Conservation (phyloP, 306 rosid species). For the Dicorynia guianensis region DNA sequence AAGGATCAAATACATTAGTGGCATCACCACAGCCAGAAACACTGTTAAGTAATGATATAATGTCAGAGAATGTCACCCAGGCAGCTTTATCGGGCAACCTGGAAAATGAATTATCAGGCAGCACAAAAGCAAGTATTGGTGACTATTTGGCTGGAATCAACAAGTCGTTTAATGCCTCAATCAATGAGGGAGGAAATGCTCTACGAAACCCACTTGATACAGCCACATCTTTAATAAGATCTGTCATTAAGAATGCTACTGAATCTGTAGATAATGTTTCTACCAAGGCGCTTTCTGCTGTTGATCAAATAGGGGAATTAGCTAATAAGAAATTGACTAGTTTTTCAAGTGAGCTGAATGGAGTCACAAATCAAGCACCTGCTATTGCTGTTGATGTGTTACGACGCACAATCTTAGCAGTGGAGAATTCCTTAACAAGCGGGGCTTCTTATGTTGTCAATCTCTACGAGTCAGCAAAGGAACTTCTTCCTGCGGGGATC, state of each 20-base stretch:
- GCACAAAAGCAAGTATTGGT: slow-evolving; percentile 57
- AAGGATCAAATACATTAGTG: slow-evolving; percentile 44
- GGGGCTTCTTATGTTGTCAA: slow-evolving; percentile 69
- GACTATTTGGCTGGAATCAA: slow-evolving; percentile 53
- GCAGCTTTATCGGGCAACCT: slow-evolving; percentile 39
- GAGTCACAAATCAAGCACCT: slow-evolving; percentile 63
- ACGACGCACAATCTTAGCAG: slow-evolving; percentile 61
- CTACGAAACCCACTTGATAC: slow-evolving; percentile 65
- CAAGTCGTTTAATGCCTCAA: slow-evolving; percentile 59
- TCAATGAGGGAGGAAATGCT: slow-evolving; percentile 61
- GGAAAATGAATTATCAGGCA: slow-evolving; percentile 51
- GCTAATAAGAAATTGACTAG: slow-evolving; percentile 58
- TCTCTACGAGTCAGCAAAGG: slow-evolving; percentile 80
- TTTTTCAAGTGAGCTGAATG: slow-evolving; percentile 67
- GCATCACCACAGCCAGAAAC: slow-evolving; percentile 51
- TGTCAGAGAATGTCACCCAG: slow-evolving; percentile 45
- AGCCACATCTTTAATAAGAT: slow-evolving; percentile 56
- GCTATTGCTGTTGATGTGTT: slow-evolving; percentile 64
- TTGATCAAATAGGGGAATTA: slow-evolving; percentile 69
- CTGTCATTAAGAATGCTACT: slow-evolving; percentile 57
- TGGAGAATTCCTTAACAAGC: slow-evolving; percentile 70
- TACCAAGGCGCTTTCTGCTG: slow-evolving; percentile 58
- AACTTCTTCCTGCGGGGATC: slow-evolving; percentile 70
- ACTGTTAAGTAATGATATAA: slow-evolving; percentile 46
- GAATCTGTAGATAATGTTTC: slow-evolving; percentile 63